Percentiles rank a stretch among this genome's conserved stretches.
phyloP scores from a whole-genome alignment of 2,329 filamentous ascomycete genomes.

The Leptographium procerum region DNA sequence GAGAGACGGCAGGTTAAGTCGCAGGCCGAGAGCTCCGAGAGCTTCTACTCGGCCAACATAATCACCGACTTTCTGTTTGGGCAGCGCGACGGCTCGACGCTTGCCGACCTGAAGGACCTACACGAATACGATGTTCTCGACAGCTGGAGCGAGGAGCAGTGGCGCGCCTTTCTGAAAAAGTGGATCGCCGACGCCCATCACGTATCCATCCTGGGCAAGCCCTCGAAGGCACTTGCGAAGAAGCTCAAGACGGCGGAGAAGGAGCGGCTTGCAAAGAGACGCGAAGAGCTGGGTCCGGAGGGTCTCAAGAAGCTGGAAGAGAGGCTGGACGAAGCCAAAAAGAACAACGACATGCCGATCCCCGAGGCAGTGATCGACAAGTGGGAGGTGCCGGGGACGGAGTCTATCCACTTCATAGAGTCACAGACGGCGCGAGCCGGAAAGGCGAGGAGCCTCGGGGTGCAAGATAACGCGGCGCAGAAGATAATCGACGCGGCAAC shows the following conservation, averaged over 20 bases:
- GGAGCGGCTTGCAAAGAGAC: conserved; percentile 65
- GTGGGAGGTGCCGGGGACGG: conserved; percentile 72
- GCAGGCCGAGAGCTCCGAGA: conserved; percentile 67
- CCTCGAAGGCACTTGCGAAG: conserved; percentile 66
- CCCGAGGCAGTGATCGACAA: conserved; percentile 68
- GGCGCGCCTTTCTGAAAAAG: conserved; percentile 69
- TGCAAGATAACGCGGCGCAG: conserved; percentile 59
- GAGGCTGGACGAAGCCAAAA: conserved; percentile 71
- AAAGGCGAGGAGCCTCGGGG: conserved; percentile 59
- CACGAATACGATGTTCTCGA: conserved; percentile 57
- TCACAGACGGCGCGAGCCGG: conserved; percentile 78
- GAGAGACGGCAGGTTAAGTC: conserved; percentile 75
- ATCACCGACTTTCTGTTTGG: conserved; percentile 92
- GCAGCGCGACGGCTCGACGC: conserved; percentile 66
- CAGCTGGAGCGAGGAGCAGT: conserved; percentile 71
- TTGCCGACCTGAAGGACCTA: conserved; percentile 47
- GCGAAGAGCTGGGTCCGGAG: conserved; percentile 66
- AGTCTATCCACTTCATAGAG: conserved; percentile 91
- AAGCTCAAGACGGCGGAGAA: conserved; percentile 76
- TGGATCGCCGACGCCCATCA: conserved; percentile 82
- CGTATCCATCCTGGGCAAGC: conserved; percentile 77
- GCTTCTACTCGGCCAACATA: conserved; percentile 72
- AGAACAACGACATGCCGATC: conserved; percentile 79
- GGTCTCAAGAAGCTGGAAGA: conserved; percentile 65
- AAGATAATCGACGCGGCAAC: conserved; percentile 60